Percentiles rank a stretch among this genome's conserved stretches.
phyloP scores from a whole-genome alignment of 192 early-diverging fungal genomes.

The Linnemannia zychae region DNA sequence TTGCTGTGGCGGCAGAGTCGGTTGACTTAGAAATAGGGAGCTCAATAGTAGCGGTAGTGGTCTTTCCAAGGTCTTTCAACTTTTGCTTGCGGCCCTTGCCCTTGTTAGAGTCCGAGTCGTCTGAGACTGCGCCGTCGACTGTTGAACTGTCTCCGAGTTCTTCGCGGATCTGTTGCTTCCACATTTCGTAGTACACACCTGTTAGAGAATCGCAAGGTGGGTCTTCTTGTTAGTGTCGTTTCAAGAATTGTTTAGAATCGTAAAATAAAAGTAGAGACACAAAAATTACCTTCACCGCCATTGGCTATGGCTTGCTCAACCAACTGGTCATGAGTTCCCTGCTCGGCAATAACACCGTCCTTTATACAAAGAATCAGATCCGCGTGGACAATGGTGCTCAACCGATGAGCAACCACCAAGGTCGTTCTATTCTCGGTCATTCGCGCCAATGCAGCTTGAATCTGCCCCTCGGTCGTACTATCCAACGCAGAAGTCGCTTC shows the following conservation, averaged over 20 bases:
- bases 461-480: slow-evolving; percentile 75
- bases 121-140: slow-evolving; percentile 28
- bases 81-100: slow-evolving; percentile 35
- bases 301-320: slow-evolving; percentile 61
- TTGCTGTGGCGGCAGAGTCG: neutral
- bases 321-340: slow-evolving; percentile 86
- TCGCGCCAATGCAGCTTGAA: slow-evolving; percentile 84
- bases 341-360: slow-evolving; percentile 85
- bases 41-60: neutral
- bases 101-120: slow-evolving; percentile 22
- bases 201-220: neutral
- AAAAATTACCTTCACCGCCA: slow-evolving; percentile 49
- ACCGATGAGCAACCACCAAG: slow-evolving; percentile 87
- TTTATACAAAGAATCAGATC: slow-evolving; percentile 89
- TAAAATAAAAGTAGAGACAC: neutral
- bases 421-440: slow-evolving; percentile 90
- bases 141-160: slow-evolving; percentile 50
- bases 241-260: neutral
- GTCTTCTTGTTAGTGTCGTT: neutral
- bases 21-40: neutral
- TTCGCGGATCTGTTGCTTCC: slow-evolving; percentile 90
- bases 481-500: slow-evolving; percentile 90
- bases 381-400: slow-evolving; percentile 87
- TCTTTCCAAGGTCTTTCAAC: neutral
- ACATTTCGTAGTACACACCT: slow-evolving; percentile 92